Evolutionary conservation across 805 yeast species (phyloP).

Genomic region (Yamadazyma paraphyllophila): DNA sequence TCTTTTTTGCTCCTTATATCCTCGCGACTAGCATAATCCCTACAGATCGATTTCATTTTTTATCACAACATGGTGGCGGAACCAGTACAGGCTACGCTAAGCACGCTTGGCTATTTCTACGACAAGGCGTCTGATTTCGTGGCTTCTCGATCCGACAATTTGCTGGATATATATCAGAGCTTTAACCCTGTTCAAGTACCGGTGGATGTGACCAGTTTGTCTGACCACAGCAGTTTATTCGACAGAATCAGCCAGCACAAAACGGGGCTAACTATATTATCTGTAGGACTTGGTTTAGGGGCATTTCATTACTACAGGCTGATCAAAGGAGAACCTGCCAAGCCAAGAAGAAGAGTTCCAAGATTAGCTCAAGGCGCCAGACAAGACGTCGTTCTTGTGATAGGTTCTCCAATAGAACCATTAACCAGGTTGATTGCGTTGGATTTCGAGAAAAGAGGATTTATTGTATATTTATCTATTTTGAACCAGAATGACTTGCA

Average conservation of each 20-base stretch:
- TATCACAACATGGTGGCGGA: constrained; percentile 38
- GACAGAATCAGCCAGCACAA: constrained; percentile 7
- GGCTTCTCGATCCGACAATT: constrained; percentile 21
- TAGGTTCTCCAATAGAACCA: constrained; percentile 78
- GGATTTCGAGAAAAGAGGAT: constrained; percentile 77
- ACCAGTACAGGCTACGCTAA: constrained; percentile 40
- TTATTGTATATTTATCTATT: constrained; percentile 76
- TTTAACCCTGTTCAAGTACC: constrained; percentile 13
- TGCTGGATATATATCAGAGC: constrained; percentile 13
- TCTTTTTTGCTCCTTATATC: constrained; percentile 17
- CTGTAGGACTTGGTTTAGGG: constrained; percentile 27
- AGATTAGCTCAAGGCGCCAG: constrained; percentile 69
- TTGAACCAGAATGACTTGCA: constrained; percentile 56
- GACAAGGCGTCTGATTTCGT: constrained; percentile 20
- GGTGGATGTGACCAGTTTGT: constrained; percentile 1
- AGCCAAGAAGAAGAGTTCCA: constrained; percentile 51
- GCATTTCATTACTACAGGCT: constrained; percentile 3
- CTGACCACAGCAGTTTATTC: neutral
- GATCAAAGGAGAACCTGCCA: neutral
- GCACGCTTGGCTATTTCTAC: constrained; percentile 24
- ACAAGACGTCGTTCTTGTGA: constrained; percentile 67
- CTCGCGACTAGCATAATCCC: constrained; percentile 1
- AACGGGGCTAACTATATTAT: constrained; percentile 15
- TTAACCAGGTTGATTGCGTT: constrained; percentile 64
- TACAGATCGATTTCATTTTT: neutral